Evolutionary conservation across 2,329 filamentous ascomycete species (phyloP).

Genomic region (Periconia digitata): DNA sequence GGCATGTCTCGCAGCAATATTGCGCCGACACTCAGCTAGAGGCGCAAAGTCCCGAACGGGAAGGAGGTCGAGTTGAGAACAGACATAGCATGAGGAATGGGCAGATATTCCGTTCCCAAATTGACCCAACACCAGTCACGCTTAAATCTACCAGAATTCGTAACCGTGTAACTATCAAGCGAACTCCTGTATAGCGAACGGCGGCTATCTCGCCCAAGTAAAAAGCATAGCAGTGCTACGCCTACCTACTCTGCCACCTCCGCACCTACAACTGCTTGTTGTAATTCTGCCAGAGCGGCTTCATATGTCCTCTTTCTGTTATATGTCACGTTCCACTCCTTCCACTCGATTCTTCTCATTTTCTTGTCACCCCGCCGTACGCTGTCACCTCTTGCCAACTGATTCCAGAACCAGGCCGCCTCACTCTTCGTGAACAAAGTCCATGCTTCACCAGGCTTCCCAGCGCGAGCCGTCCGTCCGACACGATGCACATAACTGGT

Average conservation of each 20-base stretch:
- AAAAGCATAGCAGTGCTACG: neutral
- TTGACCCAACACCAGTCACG: too few relatives aligned
- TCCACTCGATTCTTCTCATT: conserved; percentile 49
- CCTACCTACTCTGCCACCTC: neutral
- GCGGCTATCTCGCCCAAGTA: neutral
- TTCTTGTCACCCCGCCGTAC: conserved; percentile 51
- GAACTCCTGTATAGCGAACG: too few relatives aligned
- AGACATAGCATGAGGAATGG: too few relatives aligned
- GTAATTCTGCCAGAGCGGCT: conserved; percentile 62
- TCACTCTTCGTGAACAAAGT: conserved; percentile 81
- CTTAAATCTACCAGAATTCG: too few relatives aligned
- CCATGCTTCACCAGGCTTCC: conserved; percentile 75
- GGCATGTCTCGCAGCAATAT: too few relatives aligned
- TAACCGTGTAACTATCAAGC: too few relatives aligned
- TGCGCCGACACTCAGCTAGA: too few relatives aligned
- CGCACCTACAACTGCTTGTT: conserved; percentile 57
- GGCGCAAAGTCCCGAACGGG: too few relatives aligned
- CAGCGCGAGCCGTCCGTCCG: conserved; percentile 84
- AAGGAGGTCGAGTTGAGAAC: too few relatives aligned
- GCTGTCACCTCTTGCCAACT: conserved; percentile 64
- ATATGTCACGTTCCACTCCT: conserved; percentile 43
- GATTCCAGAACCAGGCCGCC: conserved; percentile 88
- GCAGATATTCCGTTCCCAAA: too few relatives aligned
- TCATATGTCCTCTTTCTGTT: conserved; percentile 49
- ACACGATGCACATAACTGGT: conserved; percentile 90